Percentiles rank a stretch among this genome's conserved stretches.
Conservation (phyloP, 345 rosid genomes). For the Boechera retrofracta region DNA sequence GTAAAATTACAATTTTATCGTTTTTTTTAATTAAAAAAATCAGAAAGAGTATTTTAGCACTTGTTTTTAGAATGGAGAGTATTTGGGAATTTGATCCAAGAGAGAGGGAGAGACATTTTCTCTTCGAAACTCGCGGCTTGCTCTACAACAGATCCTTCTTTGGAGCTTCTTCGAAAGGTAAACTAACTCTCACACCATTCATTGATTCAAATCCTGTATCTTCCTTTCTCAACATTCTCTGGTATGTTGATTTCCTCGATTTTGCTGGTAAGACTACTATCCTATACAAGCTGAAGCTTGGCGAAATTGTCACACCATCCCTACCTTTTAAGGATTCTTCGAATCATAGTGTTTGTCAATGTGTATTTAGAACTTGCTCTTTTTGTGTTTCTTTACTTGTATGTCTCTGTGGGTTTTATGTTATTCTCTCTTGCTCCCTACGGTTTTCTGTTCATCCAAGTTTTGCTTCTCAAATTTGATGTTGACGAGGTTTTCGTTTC, state of each 20-base stretch:
- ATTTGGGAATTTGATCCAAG: not conserved
- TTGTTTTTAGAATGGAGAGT: too few relatives aligned
- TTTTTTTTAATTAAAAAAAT: too few relatives aligned
- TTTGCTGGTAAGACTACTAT: slow-evolving; percentile 82
- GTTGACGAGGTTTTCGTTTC: slow-evolving; percentile 20
- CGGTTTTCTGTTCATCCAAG: not conserved
- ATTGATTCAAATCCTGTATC: slow-evolving; percentile 20
- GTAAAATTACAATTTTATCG: too few relatives aligned
- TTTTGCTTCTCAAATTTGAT: slow-evolving; percentile 4
- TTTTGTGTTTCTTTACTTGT: slow-evolving; percentile 17
- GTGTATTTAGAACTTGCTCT: not conserved
- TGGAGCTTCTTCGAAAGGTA: slow-evolving; percentile 42
- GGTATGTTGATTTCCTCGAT: slow-evolving; percentile 6
- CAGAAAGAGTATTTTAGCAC: too few relatives aligned
- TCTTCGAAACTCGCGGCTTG: slow-evolving; percentile 47
- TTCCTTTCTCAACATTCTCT: slow-evolving; percentile 28
- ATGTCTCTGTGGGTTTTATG: slow-evolving; percentile 11
- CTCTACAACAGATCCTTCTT: slow-evolving; percentile 36
- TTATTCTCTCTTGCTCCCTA: not conserved
- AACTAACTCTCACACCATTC: slow-evolving; percentile 12
- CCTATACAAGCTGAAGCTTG: slow-evolving; percentile 82
- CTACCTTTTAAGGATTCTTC: slow-evolving; percentile 47
- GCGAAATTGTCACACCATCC: slow-evolving; percentile 83
- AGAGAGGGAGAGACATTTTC: slow-evolving; percentile 41
- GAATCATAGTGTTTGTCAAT: not conserved